Percentiles rank a stretch among this genome's conserved stretches.
Evolutionary conservation across 441 rosid species (phyloP).

Genomic region (Monsonia emarginata): DNA sequence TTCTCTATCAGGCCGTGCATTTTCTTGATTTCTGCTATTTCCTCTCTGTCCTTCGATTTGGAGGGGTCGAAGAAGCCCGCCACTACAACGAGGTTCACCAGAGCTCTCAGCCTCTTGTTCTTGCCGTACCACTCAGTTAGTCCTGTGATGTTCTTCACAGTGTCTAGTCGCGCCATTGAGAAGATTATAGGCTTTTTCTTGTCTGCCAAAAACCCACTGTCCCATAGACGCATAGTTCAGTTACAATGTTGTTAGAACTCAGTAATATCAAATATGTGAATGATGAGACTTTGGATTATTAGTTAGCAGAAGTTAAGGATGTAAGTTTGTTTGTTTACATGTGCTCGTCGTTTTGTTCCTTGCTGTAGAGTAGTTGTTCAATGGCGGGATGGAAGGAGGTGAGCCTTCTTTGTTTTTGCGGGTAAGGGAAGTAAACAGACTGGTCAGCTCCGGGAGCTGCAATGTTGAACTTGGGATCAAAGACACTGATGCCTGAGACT

Average conservation of each 20-base stretch:
- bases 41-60: conserved; percentile 80
- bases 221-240: not conserved
- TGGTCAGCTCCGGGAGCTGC: conserved; percentile 90
- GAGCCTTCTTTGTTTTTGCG: conserved; percentile 49
- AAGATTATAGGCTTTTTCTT: conserved; percentile 68
- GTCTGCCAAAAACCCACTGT: conserved; percentile 61
- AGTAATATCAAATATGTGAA: too few relatives aligned
- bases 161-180: conserved; percentile 93
- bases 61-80: conserved; percentile 70
- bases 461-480: conserved; percentile 91
- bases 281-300: too few relatives aligned
- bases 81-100: conserved; percentile 71
- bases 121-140: conserved; percentile 72
- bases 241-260: too few relatives aligned
- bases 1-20: conserved; percentile 53
- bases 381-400: conserved; percentile 68
- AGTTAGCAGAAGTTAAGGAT: too few relatives aligned
- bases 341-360: conserved; percentile 59
- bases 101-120: conserved; percentile 55
- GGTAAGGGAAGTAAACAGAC: conserved; percentile 72
- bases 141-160: conserved; percentile 75
- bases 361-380: conserved; percentile 61
- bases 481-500: conserved; percentile 83
- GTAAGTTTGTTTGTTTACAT: conserved; percentile 38
- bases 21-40: conserved; percentile 69